These are phyloP conservation scores for Fonsecaea erecta DNA, from an alignment of 2,329 filamentous ascomycete species.

Conservation along the genomic window DNA sequence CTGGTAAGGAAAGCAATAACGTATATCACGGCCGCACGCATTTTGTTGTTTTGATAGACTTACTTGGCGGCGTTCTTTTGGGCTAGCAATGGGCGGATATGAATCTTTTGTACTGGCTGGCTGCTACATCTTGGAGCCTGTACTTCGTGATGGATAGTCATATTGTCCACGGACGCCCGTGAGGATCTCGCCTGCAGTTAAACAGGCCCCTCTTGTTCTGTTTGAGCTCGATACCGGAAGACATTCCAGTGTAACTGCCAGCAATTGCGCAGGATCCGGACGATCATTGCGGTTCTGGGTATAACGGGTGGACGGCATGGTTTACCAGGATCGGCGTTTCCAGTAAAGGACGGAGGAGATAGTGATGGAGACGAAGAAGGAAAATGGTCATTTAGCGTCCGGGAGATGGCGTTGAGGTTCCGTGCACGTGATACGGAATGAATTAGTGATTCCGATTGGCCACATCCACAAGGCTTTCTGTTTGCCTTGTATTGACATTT, in stretches of 20 bases:
- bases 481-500: not conserved
- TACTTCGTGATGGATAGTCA: not conserved
- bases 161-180: not conserved
- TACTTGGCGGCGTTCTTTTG: not conserved
- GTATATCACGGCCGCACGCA: not conserved
- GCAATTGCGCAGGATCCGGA: not conserved
- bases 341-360: not conserved
- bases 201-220: not conserved
- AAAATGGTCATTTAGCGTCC: not conserved
- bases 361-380: not conserved
- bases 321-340: not conserved
- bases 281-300: not conserved
- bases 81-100: not conserved
- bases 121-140: not conserved
- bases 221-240: not conserved
- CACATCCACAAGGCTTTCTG: not conserved
- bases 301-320: not conserved
- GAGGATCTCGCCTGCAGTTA: not conserved
- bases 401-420: not conserved
- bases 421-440: not conserved
- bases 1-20: constrained; percentile 3
- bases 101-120: not conserved
- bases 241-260: not conserved
- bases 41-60: not conserved
- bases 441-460: not conserved